Evolutionary conservation across 148 eudicot species (phyloP), one percentile per base, ranked within the genome.

Genomic region (Dysphania ambrosioides): DNA sequence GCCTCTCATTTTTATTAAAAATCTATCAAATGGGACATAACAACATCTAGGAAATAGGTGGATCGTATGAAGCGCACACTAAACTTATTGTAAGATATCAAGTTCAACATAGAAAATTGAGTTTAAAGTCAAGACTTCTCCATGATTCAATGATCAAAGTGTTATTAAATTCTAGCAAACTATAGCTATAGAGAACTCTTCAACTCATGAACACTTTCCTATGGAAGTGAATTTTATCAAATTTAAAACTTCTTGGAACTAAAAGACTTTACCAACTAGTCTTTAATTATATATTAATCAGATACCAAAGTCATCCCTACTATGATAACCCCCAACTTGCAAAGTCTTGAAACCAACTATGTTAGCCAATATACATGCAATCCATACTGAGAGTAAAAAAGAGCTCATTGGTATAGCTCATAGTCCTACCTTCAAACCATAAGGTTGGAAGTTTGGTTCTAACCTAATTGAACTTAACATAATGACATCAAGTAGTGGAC

Each of bases 21-120:
- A 18, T 21, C 19, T 8, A 21, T 18, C n/a, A n/a, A n/a, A n/a
- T n/a, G n/a, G n/a, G n/a, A n/a, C n/a, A n/a, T n/a, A n/a, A n/a
- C n/a, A n/a, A n/a, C n/a, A n/a, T n/a, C n/a, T n/a, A n/a, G n/a
- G 41, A 13, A 7, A 53, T 34, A 42, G 29, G 9, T n/a, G 66
- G 36, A 10, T 71, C 36, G 24, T 26, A 42, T 35, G 24, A 13
- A 72, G 19, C 32, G 21, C 19, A 24, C 4, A n/a, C 41, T n/a
- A n/a, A 9, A 58, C 26, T 58, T 34, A 70, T n/a, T 66, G 51
- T 56, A 35, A 47, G 13, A n/a, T n/a, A n/a, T 56, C 51, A 72
- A 13, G 65, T 16, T 2, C 42, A 29, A 38, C 12, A 16, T 34
- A 36, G 40, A 38, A 8, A 72, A 42, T 21, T 70, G 72, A 58